Percentiles rank a stretch among this genome's conserved stretches.
Evolutionary conservation across 352 stramenopile species (phyloP).

Genomic region (Pythium coloratum): DNA sequence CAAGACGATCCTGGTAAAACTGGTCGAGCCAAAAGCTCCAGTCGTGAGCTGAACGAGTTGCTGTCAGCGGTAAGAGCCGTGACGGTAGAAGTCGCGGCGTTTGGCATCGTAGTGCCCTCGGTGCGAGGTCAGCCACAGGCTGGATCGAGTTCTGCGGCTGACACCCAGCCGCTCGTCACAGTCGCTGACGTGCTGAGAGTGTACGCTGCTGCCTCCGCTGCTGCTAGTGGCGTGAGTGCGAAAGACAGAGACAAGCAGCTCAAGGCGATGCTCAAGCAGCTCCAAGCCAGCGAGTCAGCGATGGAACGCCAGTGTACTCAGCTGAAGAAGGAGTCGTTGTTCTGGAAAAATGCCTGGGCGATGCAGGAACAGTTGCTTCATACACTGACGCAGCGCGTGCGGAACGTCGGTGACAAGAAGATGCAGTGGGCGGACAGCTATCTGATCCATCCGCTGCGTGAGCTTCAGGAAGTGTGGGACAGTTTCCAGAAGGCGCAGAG

Average conservation of each 20-base stretch:
- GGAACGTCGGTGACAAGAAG: constrained; percentile 25
- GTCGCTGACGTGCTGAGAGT: constrained; percentile 15
- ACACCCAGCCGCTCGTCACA: constrained; percentile 5
- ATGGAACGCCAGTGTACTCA: not conserved
- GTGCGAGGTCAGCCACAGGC: not conserved
- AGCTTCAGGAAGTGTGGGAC: constrained; percentile 25
- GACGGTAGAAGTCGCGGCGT: constrained; percentile 18
- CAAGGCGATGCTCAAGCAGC: constrained; percentile 28
- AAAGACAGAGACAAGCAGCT: constrained; percentile 29
- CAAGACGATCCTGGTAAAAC: not conserved
- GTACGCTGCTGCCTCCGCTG: constrained; percentile 4
- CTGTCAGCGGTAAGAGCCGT: constrained; percentile 5
- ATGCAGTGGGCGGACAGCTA: constrained; percentile 24
- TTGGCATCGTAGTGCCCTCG: constrained; percentile 23
- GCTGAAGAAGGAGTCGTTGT: constrained; percentile 9
- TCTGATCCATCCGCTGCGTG: constrained; percentile 18
- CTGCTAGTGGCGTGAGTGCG: constrained; percentile 12
- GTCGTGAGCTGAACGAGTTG: not conserved
- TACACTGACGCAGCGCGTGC: constrained; percentile 21
- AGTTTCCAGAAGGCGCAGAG: constrained; percentile 19
- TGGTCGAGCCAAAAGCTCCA: not conserved
- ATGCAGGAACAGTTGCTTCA: constrained; percentile 22
- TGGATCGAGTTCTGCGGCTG: not conserved
- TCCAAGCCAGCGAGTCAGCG: constrained; percentile 20
- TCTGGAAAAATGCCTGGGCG: constrained; percentile 26